phyloP scores from a whole-genome alignment of 2,329 filamentous ascomycete species.

The Fusarium verrucosum region DNA sequence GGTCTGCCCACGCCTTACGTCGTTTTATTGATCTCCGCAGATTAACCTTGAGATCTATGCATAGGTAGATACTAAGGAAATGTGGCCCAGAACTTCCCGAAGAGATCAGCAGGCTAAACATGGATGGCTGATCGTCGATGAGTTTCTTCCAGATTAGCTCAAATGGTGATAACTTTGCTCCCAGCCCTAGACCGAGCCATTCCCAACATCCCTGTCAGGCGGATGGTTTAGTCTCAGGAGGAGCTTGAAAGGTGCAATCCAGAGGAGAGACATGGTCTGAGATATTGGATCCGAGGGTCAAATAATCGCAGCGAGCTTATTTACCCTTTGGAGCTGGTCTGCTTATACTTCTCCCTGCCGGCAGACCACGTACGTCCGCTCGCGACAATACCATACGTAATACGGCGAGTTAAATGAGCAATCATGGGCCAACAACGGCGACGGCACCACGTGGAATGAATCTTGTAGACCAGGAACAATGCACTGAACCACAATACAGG shows the following conservation, averaged over 20 bases:
- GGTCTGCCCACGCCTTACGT: neutral
- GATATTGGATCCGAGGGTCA: neutral
- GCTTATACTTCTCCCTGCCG: neutral
- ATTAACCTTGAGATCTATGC: neutral
- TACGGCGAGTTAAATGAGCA: neutral
- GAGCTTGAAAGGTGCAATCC: neutral
- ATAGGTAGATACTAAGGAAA: too few relatives aligned
- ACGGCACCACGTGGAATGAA: conserved; percentile 2
- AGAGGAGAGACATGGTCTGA: neutral
- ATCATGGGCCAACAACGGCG: neutral
- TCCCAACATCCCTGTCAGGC: conserved; percentile 33
- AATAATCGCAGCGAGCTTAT: neutral
- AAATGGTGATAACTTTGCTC: conserved; percentile 17
- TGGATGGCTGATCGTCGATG: conserved; percentile 9
- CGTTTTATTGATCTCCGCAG: neutral
- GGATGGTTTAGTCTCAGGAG: neutral
- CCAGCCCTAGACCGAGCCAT: conserved; percentile 4
- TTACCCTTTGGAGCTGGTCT: neutral
- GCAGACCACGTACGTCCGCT: neutral
- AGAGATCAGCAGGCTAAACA: conserved; percentile 25
- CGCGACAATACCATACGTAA: neutral
- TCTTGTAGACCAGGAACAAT: conserved; percentile 5
- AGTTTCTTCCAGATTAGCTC: conserved; percentile 29
- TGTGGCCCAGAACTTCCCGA: conserved; percentile 30
- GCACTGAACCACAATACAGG: neutral